phyloP scores from a whole-genome alignment of 108 stramenopile genomes.

The Cyclotella baltica region DNA sequence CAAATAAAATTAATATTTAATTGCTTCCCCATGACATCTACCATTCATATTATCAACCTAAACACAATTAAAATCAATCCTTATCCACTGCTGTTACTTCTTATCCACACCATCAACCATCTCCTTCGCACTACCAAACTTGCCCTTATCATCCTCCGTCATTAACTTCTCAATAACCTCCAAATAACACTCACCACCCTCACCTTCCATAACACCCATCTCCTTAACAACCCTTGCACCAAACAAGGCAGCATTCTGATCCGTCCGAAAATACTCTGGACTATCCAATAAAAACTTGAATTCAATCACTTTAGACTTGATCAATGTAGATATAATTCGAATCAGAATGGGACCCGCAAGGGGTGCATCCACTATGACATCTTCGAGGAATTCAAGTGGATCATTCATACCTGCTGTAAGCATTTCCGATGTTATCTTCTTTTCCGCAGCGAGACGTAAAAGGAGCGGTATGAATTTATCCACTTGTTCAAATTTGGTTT shows the following conservation, averaged over 20 bases:
- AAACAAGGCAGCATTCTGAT: constrained; percentile 72
- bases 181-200: constrained; percentile 44
- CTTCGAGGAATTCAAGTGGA: constrained; percentile 80
- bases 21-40: too few relatives aligned
- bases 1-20: too few relatives aligned
- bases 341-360: constrained; percentile 67
- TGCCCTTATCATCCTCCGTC: constrained; percentile 77
- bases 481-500: constrained; percentile 72
- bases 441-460: constrained; percentile 52
- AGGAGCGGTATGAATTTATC: constrained; percentile 60
- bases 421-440: constrained; percentile 54
- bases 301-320: constrained; percentile 54
- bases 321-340: constrained; percentile 63
- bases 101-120: too few relatives aligned
- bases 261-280: constrained; percentile 75
- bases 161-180: constrained; percentile 68
- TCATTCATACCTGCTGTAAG: constrained; percentile 65
- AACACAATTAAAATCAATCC: too few relatives aligned
- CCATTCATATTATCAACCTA: too few relatives aligned
- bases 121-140: too few relatives aligned
- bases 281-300: constrained; percentile 63
- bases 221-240: constrained; percentile 66
- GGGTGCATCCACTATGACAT: constrained; percentile 87
- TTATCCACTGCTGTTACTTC: too few relatives aligned
- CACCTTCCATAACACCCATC: constrained; percentile 61